Evolutionary conservation across 352 stramenopile species (phyloP).

Genomic region (Phytopythium montanum): DNA sequence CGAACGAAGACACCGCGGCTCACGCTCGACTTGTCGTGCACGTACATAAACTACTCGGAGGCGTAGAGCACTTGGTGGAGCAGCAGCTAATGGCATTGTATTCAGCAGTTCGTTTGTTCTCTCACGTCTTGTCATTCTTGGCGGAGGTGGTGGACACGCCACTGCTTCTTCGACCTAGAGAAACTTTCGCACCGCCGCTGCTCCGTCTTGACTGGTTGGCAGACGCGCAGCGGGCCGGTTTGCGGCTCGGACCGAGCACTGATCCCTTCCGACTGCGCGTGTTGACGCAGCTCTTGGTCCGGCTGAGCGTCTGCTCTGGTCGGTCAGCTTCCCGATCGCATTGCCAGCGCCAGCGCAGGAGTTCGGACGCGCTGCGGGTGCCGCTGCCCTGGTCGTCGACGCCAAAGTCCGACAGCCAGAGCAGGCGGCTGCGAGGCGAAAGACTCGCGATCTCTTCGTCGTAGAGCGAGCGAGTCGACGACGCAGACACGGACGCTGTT

Average conservation of each 20-base stretch:
- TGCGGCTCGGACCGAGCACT: neutral
- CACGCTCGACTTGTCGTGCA: neutral
- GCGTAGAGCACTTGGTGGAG: neutral
- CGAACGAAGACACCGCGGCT: neutral
- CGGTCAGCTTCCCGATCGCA: neutral
- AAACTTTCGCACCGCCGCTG: neutral
- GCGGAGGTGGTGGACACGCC: neutral
- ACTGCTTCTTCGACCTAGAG: neutral
- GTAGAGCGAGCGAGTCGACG: conserved; percentile 14
- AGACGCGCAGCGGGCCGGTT: neutral
- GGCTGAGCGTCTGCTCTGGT: neutral
- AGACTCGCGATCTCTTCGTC: conserved; percentile 22
- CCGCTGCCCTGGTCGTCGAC: conserved; percentile 11
- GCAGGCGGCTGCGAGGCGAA: conserved; percentile 54
- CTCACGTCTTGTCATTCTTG: neutral
- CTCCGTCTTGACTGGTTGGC: neutral
- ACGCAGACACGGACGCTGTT: conserved; percentile 18
- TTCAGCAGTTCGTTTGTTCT: neutral
- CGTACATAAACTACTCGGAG: conserved; percentile 8
- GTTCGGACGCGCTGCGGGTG: neutral
- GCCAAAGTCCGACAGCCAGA: conserved; percentile 54
- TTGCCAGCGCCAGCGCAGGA: neutral
- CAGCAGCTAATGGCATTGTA: neutral
- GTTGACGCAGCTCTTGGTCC: neutral
- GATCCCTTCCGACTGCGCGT: neutral